Evolutionary conservation across 495 filamentous ascomycete species (phyloP).

Genomic region (Astrothelium subdiscretum): DNA sequence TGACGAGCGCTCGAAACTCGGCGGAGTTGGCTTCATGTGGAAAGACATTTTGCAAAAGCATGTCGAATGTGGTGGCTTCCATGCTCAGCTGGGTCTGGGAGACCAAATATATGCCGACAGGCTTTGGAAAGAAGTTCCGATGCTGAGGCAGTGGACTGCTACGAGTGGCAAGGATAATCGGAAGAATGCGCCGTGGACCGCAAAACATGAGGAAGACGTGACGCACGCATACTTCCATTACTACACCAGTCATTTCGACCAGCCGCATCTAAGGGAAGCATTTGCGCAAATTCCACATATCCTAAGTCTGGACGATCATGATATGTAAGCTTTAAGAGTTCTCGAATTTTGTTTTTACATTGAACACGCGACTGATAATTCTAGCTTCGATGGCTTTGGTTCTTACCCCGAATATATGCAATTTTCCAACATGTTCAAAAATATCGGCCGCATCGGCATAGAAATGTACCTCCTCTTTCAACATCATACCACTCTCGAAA

Average conservation of each 20-base stretch:
- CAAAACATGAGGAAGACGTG: slow-evolving; percentile 87
- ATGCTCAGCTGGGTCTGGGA: slow-evolving; percentile 80
- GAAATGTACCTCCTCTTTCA: slow-evolving; percentile 99
- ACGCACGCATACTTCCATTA: slow-evolving; percentile 97
- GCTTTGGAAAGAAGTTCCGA: slow-evolving; percentile 89
- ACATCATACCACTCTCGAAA: slow-evolving; percentile 91
- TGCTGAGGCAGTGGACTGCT: slow-evolving; percentile 84
- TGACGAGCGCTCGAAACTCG: slow-evolving; percentile 70
- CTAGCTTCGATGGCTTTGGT: slow-evolving; percentile 92
- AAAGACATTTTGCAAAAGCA: slow-evolving; percentile 98
- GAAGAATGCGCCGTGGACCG: slow-evolving; percentile 82
- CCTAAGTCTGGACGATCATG: slow-evolving; percentile 88
- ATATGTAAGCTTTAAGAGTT: slow-evolving; percentile 70
- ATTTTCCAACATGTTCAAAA: slow-evolving; percentile 91
- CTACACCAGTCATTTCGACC: slow-evolving; percentile 94
- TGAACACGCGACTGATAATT: neutral
- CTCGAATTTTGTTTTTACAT: neutral
- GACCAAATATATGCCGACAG: slow-evolving; percentile 95
- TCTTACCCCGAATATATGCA: slow-evolving; percentile 99
- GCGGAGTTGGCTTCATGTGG: slow-evolving; percentile 93
- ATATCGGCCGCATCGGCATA: slow-evolving; percentile 92
- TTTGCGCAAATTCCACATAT: slow-evolving; percentile 97
- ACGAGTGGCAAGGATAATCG: slow-evolving; percentile 85
- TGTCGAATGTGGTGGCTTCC: slow-evolving; percentile 88
- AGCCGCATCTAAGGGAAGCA: slow-evolving; percentile 82